Evolutionary conservation across 208 protist species (phyloP).

Genomic region (Baffinella frigidus): DNA sequence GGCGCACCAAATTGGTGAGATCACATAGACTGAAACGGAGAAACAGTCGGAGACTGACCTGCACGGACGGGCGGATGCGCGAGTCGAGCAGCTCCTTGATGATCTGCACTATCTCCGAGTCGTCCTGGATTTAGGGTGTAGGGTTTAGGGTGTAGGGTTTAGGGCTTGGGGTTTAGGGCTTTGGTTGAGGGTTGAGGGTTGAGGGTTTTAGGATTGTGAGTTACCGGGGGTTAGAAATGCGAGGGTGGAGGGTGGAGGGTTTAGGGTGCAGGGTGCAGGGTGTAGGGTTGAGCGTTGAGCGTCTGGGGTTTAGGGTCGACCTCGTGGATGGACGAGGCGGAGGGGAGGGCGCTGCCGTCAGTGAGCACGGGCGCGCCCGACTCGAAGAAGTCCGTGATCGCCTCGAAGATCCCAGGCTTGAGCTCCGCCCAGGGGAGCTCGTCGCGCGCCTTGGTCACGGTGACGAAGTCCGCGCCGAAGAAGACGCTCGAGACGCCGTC

Average conservation of each 20-base stretch:
- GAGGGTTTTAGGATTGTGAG: too few relatives aligned
- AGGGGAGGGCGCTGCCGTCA: constrained; percentile 23
- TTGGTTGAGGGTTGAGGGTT: too few relatives aligned
- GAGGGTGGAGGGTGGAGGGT: too few relatives aligned
- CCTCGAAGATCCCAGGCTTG: constrained; percentile 68
- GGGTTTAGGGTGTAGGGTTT: too few relatives aligned
- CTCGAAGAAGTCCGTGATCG: constrained; percentile 78
- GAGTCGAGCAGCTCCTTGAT: constrained; percentile 83
- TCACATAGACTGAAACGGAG: background rate
- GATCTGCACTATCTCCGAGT: constrained; percentile 71
- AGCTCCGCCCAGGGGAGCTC: constrained; percentile 72
- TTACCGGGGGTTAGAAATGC: too few relatives aligned
- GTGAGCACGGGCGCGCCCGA: constrained; percentile 70
- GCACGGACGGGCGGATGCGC: constrained; percentile 71
- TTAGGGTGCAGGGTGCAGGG: too few relatives aligned
- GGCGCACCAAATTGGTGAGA: constrained; percentile 49
- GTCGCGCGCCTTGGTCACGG: constrained; percentile 73
- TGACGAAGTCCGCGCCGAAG: constrained; percentile 75
- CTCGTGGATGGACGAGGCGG: too few relatives aligned
- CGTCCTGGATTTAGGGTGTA: too few relatives aligned
- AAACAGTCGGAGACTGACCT: background rate
- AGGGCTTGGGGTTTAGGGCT: too few relatives aligned
- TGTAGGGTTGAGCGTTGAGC: too few relatives aligned
- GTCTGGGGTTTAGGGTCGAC: too few relatives aligned
- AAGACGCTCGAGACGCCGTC: constrained; percentile 70